These are phyloP conservation scores for Allium fistulosum DNA, from an alignment of 106 monocot genomes.

Conservation along the genomic window DNA sequence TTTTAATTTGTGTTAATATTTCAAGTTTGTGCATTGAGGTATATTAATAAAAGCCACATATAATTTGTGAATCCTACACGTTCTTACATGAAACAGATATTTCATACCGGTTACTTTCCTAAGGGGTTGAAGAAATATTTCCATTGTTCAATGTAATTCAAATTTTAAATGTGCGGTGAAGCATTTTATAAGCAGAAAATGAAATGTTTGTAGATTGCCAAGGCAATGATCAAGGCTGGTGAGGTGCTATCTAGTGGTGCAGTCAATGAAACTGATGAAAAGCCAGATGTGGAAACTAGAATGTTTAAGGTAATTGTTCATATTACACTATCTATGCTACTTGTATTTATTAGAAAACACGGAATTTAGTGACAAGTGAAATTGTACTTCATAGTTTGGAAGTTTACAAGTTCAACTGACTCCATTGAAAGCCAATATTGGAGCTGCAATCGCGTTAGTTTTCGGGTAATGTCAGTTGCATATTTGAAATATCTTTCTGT, in stretches of 20 bases:
- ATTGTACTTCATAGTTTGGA: constrained; percentile 59
- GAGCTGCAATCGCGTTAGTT: constrained; percentile 62
- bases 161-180: neutral
- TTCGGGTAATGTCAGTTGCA: constrained; percentile 53
- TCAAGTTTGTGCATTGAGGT: no score
- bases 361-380: neutral
- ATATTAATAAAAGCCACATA: no score
- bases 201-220: constrained; percentile 62
- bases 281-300: constrained; percentile 38
- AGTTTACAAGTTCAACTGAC: constrained; percentile 74
- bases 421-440: constrained; percentile 65
- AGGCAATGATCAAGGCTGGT: constrained; percentile 62
- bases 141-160: no score
- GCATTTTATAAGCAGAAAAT: constrained; percentile 5
- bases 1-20: no score
- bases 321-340: neutral
- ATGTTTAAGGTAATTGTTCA: constrained; percentile 46
- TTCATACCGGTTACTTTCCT: no score
- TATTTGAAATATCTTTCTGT: neutral
- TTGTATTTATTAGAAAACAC: neutral
- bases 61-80: no score
- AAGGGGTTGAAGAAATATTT: no score
- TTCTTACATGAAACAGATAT: no score
- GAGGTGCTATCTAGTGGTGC: constrained; percentile 44
- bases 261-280: constrained; percentile 25